These are phyloP conservation scores for Luzula sylvatica DNA, from an alignment of 176 grass and related monocot genomes.

Conservation along the genomic window DNA sequence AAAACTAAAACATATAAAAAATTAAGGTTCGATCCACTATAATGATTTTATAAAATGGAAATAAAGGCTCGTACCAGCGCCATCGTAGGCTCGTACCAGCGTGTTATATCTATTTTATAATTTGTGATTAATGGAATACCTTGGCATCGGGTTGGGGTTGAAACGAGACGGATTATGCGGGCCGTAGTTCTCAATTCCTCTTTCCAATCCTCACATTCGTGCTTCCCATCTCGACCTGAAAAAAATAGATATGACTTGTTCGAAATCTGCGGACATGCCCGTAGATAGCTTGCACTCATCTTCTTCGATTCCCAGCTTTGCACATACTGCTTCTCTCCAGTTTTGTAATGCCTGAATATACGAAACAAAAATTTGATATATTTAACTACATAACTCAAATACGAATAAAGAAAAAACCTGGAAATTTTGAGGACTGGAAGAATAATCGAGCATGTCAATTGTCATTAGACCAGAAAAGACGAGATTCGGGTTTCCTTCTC, in stretches of 20 bases:
- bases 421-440: constrained; percentile 94
- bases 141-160: too few relatives aligned
- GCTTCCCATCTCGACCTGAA: constrained; percentile 86
- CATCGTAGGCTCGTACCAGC: too few relatives aligned
- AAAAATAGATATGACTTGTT: constrained; percentile 38
- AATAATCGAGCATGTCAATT: constrained; percentile 97
- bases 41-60: too few relatives aligned
- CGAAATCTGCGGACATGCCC: constrained; percentile 99
- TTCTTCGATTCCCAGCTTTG: constrained; percentile 60
- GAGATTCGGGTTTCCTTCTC: constrained; percentile 84
- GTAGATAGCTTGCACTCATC: constrained; percentile 79
- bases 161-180: too few relatives aligned
- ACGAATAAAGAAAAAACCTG: constrained; percentile 32
- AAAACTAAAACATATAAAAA: too few relatives aligned
- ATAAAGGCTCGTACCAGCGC: too few relatives aligned
- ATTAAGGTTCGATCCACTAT: too few relatives aligned
- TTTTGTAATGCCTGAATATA: constrained; percentile 36
- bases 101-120: too few relatives aligned
- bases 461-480: constrained; percentile 98
- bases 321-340: constrained; percentile 53
- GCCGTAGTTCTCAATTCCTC: too few relatives aligned
- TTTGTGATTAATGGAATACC: too few relatives aligned
- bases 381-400: too few relatives aligned
- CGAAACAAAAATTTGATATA: background rate
- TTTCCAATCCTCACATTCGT: constrained; percentile 76